Percentiles rank a stretch among this genome's conserved stretches.
phyloP scores from a whole-genome alignment of 2,329 filamentous ascomycete species.

The Colletotrichum sp. region DNA sequence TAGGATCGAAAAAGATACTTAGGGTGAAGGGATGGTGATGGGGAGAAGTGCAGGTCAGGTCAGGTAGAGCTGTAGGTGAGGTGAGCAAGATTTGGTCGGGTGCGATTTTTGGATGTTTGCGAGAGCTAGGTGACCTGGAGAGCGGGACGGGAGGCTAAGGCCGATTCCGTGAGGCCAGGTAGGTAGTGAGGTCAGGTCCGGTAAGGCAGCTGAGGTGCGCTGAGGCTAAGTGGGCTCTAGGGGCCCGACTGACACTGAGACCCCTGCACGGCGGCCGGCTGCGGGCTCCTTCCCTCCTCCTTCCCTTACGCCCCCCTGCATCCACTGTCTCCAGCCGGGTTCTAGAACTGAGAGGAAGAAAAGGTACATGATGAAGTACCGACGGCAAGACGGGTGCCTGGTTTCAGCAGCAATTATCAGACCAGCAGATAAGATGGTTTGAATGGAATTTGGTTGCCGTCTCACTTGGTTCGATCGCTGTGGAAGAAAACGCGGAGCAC shows the following conservation, averaged over 20 bases:
- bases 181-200: not conserved
- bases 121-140: not conserved
- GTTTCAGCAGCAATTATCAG: not conserved
- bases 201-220: not conserved
- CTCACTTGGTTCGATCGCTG: not conserved
- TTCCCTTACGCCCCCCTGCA: not conserved
- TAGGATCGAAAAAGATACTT: conserved; percentile 12
- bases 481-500: not conserved
- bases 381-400: not conserved
- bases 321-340: not conserved
- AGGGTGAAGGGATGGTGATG: not conserved
- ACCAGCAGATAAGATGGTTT: not conserved
- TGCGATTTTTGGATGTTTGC: not conserved
- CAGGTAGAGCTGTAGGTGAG: not conserved
- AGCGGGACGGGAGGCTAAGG: not conserved
- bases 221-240: conserved; percentile 7
- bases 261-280: not conserved
- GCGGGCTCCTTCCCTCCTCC: conserved; percentile 1
- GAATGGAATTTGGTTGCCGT: not conserved
- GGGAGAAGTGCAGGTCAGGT: not conserved
- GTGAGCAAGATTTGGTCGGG: conserved; percentile 3
- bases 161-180: not conserved
- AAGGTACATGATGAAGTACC: conserved; percentile 16
- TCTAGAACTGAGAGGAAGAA: conserved; percentile 23
- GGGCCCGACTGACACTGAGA: not conserved